These are phyloP conservation scores for Ephemerocybe angulata DNA, from an alignment of 768 basidiomycete genomes.

Conservation along the genomic window DNA sequence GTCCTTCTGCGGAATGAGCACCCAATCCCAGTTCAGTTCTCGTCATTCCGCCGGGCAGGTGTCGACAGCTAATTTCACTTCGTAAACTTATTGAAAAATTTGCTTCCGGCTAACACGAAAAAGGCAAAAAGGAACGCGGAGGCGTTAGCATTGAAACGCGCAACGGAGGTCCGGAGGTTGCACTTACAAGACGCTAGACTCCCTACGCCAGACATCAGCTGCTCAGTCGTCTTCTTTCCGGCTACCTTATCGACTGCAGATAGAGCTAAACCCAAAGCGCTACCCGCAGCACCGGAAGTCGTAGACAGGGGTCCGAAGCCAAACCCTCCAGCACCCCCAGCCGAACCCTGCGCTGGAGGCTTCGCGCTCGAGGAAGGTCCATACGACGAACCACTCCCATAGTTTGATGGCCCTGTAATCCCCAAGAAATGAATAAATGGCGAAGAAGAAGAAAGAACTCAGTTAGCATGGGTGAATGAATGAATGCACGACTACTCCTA, in stretches of 20 bases:
- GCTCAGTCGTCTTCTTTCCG: constrained; percentile 46
- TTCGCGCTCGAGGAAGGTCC: no score
- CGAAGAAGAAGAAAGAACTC: neutral
- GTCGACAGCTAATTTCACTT: constrained; percentile 19
- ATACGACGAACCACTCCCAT: neutral
- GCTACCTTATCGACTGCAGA: constrained; percentile 55
- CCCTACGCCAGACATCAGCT: constrained; percentile 46
- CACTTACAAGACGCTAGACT: constrained; percentile 51
- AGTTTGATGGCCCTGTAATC: constrained; percentile 21
- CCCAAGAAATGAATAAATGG: constrained; percentile 6
- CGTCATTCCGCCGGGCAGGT: neutral
- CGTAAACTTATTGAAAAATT: constrained; percentile 45
- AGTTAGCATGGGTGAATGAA: neutral
- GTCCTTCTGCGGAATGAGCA: neutral
- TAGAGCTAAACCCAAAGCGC: constrained; percentile 40
- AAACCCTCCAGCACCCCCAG: constrained; percentile 17
- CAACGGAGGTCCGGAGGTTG: constrained; percentile 6
- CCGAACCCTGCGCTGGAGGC: no score
- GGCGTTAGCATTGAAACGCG: constrained; percentile 5
- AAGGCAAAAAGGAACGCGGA: neutral
- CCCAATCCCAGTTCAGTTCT: neutral
- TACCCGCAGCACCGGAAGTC: constrained; percentile 21
- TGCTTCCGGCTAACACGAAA: constrained; percentile 35
- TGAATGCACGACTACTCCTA: neutral
- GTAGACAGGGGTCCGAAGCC: constrained; percentile 14